Conservation (phyloP, 768 basidiomycete species). For the Hygrocybe coccinea region DNA sequence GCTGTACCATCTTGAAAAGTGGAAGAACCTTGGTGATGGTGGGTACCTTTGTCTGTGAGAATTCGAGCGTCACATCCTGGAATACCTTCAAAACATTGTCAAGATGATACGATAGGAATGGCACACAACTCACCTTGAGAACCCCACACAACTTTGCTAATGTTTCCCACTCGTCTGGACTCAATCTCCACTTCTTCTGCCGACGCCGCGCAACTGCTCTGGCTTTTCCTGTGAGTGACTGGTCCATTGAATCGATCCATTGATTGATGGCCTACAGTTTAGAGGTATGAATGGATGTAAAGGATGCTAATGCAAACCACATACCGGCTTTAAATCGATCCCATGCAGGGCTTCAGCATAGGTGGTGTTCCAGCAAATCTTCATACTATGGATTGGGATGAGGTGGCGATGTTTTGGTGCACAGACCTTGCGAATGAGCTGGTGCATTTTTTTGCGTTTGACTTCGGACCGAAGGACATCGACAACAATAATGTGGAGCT, state of each 20-base stretch:
- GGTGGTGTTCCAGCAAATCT: neutral
- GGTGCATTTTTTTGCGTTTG: neutral
- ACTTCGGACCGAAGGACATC: neutral
- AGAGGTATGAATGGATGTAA: neutral
- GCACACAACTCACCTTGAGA: neutral
- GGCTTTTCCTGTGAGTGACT: neutral
- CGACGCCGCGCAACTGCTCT: neutral
- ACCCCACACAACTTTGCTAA: neutral
- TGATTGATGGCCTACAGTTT: neutral
- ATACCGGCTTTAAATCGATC: neutral
- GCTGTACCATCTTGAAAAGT: neutral
- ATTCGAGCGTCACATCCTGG: neutral
- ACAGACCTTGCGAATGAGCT: neutral
- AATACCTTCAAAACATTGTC: neutral
- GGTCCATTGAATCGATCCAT: neutral
- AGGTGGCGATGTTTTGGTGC: neutral
- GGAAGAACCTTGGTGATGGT: neutral
- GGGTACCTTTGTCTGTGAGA: neutral
- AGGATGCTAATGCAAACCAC: neutral
- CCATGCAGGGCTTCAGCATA: neutral
- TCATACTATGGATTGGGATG: too few relatives aligned
- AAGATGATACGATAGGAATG: too few relatives aligned
- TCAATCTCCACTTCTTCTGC: neutral
- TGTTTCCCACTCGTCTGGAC: conserved; percentile 2
- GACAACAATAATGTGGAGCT: neutral